A percentile compares a stretch with the other conserved stretches of the same genome.
Evolutionary conservation across 805 yeast genomes (phyloP).

Genomic region (Ogataea philodendri): DNA sequence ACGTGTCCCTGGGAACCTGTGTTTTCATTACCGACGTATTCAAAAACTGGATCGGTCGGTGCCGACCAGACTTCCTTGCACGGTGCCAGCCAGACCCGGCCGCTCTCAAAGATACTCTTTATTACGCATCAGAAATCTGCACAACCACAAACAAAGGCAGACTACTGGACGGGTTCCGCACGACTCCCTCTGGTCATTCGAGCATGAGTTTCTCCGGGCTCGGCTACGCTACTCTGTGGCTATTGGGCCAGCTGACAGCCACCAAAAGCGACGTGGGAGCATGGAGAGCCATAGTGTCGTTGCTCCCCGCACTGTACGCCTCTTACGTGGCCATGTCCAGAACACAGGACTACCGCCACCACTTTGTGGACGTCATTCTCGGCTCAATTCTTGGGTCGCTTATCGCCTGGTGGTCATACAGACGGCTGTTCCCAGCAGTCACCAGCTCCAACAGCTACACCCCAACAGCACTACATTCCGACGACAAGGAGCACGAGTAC

Average conservation of each 20-base stretch:
- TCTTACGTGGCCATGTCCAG: constrained; percentile 76
- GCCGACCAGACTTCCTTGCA: constrained; percentile 87
- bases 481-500: constrained; percentile 11
- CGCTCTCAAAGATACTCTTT: constrained; percentile 54
- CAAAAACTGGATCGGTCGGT: constrained; percentile 85
- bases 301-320: constrained; percentile 66
- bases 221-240: constrained; percentile 61
- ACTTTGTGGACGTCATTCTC: constrained; percentile 75
- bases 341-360: constrained; percentile 92
- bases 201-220: constrained; percentile 68
- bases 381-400: constrained; percentile 68
- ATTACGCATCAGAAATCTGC: constrained; percentile 62
- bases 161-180: constrained; percentile 70
- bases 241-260: constrained; percentile 59
- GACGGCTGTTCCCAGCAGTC: constrained; percentile 49
- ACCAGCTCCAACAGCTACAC: constrained; percentile 36
- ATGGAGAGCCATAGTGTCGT: constrained; percentile 57
- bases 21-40: constrained; percentile 66
- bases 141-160: constrained; percentile 46
- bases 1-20: constrained; percentile 56
- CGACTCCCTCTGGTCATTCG: constrained; percentile 83
- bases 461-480: constrained; percentile 36
- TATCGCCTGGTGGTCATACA: constrained; percentile 58
- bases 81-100: constrained; percentile 70
- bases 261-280: constrained; percentile 46